phyloP scores from a whole-genome alignment of 2,329 filamentous ascomycete genomes.

The Pyrenophora seminiperda region DNA sequence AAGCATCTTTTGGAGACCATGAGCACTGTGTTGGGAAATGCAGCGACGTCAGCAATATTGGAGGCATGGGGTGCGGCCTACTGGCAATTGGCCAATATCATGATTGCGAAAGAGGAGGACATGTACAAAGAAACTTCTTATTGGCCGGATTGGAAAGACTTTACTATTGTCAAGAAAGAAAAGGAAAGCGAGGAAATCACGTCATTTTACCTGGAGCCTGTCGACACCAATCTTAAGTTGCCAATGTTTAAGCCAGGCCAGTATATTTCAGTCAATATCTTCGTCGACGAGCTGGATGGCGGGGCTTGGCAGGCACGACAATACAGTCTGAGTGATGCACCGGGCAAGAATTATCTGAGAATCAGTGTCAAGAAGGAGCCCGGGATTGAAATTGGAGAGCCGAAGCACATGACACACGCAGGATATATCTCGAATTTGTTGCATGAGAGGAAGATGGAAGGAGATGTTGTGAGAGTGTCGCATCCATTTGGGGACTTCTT shows the following conservation, averaged over 20 bases:
- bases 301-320: conserved; percentile 70
- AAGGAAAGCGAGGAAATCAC: conserved; percentile 70
- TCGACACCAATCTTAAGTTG: conserved; percentile 63
- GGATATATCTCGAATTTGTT: conserved; percentile 73
- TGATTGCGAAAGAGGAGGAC: conserved; percentile 68
- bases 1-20: conserved; percentile 72
- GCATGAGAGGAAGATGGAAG: conserved; percentile 65
- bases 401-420: conserved; percentile 57
- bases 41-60: conserved; percentile 67
- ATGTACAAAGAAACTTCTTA: conserved; percentile 65
- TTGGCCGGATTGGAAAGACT: conserved; percentile 71
- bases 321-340: conserved; percentile 73
- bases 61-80: conserved; percentile 75
- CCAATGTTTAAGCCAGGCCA: conserved; percentile 71
- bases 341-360: conserved; percentile 65
- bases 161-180: conserved; percentile 68
- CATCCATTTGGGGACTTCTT: conserved; percentile 69
- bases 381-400: conserved; percentile 56
- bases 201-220: conserved; percentile 71
- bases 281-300: conserved; percentile 54
- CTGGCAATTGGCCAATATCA: conserved; percentile 72
- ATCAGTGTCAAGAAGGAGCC: conserved; percentile 73
- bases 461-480: conserved; percentile 67
- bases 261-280: conserved; percentile 69
- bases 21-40: conserved; percentile 67